Conservation (phyloP, 129 eudicot species). For the Scalesia atractyloides region DNA sequence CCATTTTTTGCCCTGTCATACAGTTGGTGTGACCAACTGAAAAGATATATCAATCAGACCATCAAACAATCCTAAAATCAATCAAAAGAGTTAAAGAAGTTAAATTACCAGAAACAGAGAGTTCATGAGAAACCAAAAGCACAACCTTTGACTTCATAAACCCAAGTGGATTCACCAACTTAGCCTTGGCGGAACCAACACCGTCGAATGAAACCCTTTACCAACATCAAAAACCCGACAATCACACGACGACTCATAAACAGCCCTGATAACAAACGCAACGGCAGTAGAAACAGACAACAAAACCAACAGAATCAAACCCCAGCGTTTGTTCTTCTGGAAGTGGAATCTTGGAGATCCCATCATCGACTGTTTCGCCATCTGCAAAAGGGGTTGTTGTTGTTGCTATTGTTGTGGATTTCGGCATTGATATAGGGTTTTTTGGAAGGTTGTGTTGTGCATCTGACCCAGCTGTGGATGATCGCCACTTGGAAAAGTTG, state of each 20-base stretch:
- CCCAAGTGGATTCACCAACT: conserved; percentile 45
- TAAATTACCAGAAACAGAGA: conserved; percentile 74
- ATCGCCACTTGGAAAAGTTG: background rate
- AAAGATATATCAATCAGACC: too few species aligned
- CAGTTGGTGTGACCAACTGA: too few species aligned
- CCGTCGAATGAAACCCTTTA: conserved; percentile 24
- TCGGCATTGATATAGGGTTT: conserved; percentile 33
- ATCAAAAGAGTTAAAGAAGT: background rate
- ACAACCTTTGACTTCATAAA: conserved; percentile 89
- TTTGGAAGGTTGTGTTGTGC: conserved; percentile 12
- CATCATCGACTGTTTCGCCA: conserved; percentile 50
- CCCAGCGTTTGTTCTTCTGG: conserved; percentile 53
- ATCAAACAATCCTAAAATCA: too few species aligned
- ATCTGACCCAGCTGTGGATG: conserved; percentile 1
- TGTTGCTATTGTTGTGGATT: background rate
- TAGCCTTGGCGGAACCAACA: background rate
- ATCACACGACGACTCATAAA: conserved; percentile 43
- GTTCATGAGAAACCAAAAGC: conserved; percentile 82
- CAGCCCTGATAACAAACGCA: conserved; percentile 56
- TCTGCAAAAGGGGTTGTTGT: conserved; percentile 3
- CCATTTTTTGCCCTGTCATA: too few species aligned
- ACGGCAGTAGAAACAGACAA: conserved; percentile 51
- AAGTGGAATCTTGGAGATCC: conserved; percentile 15
- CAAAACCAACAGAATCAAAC: conserved; percentile 33
- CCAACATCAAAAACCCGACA: background rate